Evolutionary conservation across 768 basidiomycete genomes (phyloP), one percentile per base, ranked within the genome.

Genomic region (Hypsizygus marmoreus): DNA sequence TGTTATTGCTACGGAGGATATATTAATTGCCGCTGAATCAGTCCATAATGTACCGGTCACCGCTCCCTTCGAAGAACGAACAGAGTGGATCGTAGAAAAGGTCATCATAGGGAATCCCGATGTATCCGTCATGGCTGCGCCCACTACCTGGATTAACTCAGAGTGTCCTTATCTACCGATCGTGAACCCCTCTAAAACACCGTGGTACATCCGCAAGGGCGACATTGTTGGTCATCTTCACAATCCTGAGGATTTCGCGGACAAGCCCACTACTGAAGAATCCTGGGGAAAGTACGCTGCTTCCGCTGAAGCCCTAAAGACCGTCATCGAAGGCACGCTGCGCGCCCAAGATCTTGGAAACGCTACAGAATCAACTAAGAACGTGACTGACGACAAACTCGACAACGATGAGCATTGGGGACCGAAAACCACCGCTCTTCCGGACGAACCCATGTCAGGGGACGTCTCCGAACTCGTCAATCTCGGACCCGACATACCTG

Each of bases 401-500:
- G 61, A 58, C 43, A 61, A 2, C 3, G 30, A 42, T 12, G 16
- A 30, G 4, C 19, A 23, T 7, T 42, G 64, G 33, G 62, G 65
- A 0, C 64, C 67, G 0, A 69, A 69, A 33, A 64, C 61, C 1
- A 35, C 58, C 0, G 61, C 51, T 1, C 59, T 56, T 1, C 41
- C 44, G 5, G 62, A 65, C 26, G 10, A 36, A 51, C 16, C 24
- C 29, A 9, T 42, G 37, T 11, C 19, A 13, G 2, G 40, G 10
- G 30, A 42, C 11, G 10, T 42, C 5, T 28, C 28, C 2, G 19
- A 31, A 2, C 19, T 42, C 2, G 40, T 42, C 4, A 42, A 31
- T 30, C 16, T 42, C 6, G 40, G 40, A 6, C 40, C n/a, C 24
- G 14, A 32, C 48, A 43, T 16, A 28, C 45, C 40, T 2, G 10